Conservation (phyloP, 306 rosid species). For the Vigna nakashimae region DNA sequence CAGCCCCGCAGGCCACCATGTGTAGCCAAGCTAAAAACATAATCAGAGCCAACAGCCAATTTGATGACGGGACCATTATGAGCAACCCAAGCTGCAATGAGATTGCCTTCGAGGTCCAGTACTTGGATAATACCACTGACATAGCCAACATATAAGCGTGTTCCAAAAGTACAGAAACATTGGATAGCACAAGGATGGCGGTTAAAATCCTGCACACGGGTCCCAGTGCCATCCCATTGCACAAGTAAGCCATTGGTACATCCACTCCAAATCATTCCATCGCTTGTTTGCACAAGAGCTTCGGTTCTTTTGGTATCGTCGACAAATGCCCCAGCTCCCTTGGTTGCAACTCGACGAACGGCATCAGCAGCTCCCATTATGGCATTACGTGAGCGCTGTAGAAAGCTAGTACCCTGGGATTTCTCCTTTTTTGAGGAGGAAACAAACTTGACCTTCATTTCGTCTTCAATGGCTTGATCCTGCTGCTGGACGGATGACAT, state of each 20-base stretch:
- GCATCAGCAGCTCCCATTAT: conserved; percentile 99
- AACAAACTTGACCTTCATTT: conserved; percentile 80
- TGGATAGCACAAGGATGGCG: conserved; percentile 80
- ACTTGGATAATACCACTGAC: conserved; percentile 86
- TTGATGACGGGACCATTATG: conserved; percentile 89
- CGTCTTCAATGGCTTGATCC: conserved; percentile 86
- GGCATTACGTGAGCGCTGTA: conserved; percentile 92
- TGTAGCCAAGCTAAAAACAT: conserved; percentile 90
- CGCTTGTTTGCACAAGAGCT: conserved; percentile 70
- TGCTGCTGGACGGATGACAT: conserved; percentile 77
- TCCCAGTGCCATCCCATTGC: conserved; percentile 94
- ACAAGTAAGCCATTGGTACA: conserved; percentile 89
- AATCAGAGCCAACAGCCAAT: conserved; percentile 69
- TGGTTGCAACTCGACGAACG: conserved; percentile 92
- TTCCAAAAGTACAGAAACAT: conserved; percentile 84
- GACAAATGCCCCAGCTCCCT: conserved; percentile 92
- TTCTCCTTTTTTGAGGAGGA: conserved; percentile 86
- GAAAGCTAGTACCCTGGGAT: conserved; percentile 73
- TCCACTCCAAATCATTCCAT: conserved; percentile 98
- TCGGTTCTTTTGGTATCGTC: conserved; percentile 88
- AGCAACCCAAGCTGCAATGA: conserved; percentile 90
- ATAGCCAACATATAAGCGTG: conserved; percentile 80
- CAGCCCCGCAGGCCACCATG: conserved; percentile 98
- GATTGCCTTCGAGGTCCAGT: conserved; percentile 86
- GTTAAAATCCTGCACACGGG: conserved; percentile 80